A percentile compares a stretch with the other conserved stretches of the same genome.
Evolutionary conservation across 257 asterid species (phyloP).

Genomic region (Linaria vulgaris): DNA sequence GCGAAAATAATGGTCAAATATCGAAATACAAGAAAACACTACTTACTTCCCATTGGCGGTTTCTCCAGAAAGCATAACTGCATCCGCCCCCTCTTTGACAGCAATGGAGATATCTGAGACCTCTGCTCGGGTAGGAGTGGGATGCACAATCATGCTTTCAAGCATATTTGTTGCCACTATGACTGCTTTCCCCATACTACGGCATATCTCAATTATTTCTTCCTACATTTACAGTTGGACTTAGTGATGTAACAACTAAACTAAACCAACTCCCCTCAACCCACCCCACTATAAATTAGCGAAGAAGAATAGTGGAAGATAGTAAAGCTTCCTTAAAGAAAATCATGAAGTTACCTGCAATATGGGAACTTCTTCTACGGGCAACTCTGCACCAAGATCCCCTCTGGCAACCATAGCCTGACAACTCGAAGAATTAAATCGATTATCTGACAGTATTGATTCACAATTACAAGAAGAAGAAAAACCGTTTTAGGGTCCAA

Average conservation of each 20-base stretch:
- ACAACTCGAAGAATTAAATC: constrained; percentile 19
- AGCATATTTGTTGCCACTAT: constrained; percentile 67
- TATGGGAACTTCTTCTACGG: constrained; percentile 93
- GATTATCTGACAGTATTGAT: constrained; percentile 12
- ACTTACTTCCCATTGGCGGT: constrained; percentile 80
- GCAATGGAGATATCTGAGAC: constrained; percentile 79
- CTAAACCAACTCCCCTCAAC: background rate
- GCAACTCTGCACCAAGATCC: constrained; percentile 97
- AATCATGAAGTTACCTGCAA: constrained; percentile 63
- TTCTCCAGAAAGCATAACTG: constrained; percentile 69
- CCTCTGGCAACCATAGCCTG: constrained; percentile 99
- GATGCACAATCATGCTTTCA: constrained; percentile 81
- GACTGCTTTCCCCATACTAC: constrained; percentile 75
- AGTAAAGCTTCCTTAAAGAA: background rate
- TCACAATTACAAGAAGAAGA: background rate
- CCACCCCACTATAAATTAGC: background rate
- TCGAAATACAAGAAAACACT: background rate
- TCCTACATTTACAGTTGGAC: constrained; percentile 38
- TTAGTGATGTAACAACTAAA: background rate
- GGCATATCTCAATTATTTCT: constrained; percentile 68
- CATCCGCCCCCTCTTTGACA: constrained; percentile 61
- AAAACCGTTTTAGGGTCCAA: background rate
- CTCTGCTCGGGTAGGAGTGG: constrained; percentile 98
- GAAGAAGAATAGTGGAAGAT: background rate
- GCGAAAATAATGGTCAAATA: constrained; percentile 12